Base-by-base conservation (phyloP, 1,284 basidiomycete species). In the Polyporus tsugae region DNA sequence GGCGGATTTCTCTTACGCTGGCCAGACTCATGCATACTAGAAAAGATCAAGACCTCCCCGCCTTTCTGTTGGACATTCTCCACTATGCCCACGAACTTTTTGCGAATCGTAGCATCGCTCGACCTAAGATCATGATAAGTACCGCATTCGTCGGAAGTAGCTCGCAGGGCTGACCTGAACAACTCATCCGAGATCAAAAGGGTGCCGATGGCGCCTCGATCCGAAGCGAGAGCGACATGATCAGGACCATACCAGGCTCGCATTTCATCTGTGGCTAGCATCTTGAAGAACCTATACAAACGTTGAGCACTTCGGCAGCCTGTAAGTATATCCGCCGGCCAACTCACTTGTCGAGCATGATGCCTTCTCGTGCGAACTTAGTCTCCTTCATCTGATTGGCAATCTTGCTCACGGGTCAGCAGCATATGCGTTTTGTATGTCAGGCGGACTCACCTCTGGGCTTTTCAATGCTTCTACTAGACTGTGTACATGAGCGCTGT, bases 161-260 rank as follows among this genome's bases (percentile, higher is more conserved):
- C 55, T 57, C 60, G 46, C 44, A 15, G 60, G n/a, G 75, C 83
- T 65, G 75, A 92, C 94, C 96, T 87, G 83, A 99, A 99, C 38
- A 99, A 86, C 73, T 93, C 93, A 77, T 99, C 98, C 11, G 96
- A 98, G 65, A 99, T 98, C 67, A 99, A 85, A 44, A 99, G 85
- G 1, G 96, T 96, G 22, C 97, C 96, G 64, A 99, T 92, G 0
- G 98, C 98, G 1, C 96, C 97, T 69, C 98, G 88, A 75, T 96
- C 93, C 33, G 95, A 93, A 5, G 98, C 98, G 19, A 98, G 86
- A 62, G 89, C 85, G 66, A 99, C 97, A 80, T 99, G 97, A 59
- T 94, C 90, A 52, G 97, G 96, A 0, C 98, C 97, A 79, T 99
- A 99, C 97, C 98, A 99, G 6, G 98, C 98, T 65, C 98, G 88